Evolutionary conservation across 495 filamentous ascomycete genomes (phyloP).

Genomic region (Tuber calosporum): DNA sequence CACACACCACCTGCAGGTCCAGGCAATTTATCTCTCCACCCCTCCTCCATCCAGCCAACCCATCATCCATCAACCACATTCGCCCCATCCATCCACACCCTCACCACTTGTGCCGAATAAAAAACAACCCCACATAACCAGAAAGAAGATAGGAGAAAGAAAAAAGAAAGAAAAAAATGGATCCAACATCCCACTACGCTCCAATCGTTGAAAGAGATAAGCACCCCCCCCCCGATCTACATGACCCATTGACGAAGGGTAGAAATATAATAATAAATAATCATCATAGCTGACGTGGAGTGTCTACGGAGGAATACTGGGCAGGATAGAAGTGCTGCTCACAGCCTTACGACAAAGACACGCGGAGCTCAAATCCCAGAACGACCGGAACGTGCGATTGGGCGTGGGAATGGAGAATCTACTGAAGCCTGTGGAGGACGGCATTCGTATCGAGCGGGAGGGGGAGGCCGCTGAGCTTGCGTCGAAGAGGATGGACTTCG

Average conservation of each 20-base stretch:
- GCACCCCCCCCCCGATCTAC: constrained; percentile 5
- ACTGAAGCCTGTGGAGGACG: constrained; percentile 39
- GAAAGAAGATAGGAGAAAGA: constrained; percentile 8
- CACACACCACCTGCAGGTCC: constrained; percentile 2
- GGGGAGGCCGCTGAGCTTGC: constrained; percentile 32
- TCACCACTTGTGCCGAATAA: not conserved
- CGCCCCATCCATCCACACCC: not conserved
- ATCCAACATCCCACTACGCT: constrained; percentile 25
- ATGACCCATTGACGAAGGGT: not conserved
- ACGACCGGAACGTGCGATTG: constrained; percentile 31
- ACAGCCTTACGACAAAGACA: constrained; percentile 35
- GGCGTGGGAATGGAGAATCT: constrained; percentile 38
- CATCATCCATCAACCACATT: not conserved
- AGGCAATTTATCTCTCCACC: not conserved
- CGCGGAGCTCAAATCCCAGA: constrained; percentile 31
- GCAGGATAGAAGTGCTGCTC: constrained; percentile 32
- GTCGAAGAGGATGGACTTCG: constrained; percentile 14
- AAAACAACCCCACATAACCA: not conserved
- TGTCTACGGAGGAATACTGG: constrained; percentile 19
- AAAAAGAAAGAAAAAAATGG: constrained; percentile 17
- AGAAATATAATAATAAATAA: not conserved
- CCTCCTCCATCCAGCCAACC: not conserved
- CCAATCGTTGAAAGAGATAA: constrained; percentile 36
- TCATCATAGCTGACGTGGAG: constrained; percentile 14
- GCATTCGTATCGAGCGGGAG: constrained; percentile 37